A percentile compares a stretch with the other conserved stretches of the same genome.
Conservation (phyloP, 768 basidiomycete species). For the Podaxis pistillaris region DNA sequence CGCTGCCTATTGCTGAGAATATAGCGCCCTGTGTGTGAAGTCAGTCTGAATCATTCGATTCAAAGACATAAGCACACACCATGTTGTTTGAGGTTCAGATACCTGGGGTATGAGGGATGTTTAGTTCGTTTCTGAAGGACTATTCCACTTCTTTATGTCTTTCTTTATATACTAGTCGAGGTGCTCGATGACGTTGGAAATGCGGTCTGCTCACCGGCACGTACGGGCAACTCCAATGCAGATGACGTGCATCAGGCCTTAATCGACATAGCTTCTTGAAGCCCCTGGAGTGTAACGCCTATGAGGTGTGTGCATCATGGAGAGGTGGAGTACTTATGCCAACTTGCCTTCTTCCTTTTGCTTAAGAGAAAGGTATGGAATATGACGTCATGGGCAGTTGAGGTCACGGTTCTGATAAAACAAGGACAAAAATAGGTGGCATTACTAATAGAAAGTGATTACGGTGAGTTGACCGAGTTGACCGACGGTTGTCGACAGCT, state of each 20-base stretch:
- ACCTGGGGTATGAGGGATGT: background rate
- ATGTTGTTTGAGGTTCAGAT: background rate
- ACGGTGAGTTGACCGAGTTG: too few species aligned
- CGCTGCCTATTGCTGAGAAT: conserved; percentile 62
- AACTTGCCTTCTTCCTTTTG: background rate
- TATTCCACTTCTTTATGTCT: background rate
- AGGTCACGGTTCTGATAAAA: too few species aligned
- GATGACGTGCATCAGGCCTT: background rate
- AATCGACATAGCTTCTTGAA: background rate
- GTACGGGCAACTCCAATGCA: background rate
- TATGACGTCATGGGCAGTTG: background rate
- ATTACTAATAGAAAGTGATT: too few species aligned
- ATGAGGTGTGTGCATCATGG: background rate
- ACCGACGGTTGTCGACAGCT: too few species aligned
- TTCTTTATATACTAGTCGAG: background rate
- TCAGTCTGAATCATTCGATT: background rate
- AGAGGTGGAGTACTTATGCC: background rate
- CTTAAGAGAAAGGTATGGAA: background rate
- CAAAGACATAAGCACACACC: background rate
- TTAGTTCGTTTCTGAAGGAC: background rate
- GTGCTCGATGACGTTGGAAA: background rate
- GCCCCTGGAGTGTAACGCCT: background rate
- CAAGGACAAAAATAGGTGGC: too few species aligned
- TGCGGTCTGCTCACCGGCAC: too few species aligned
- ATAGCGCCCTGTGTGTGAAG: conserved; percentile 28